Evolutionary conservation across 1,284 basidiomycete genomes (phyloP).

Genomic region (Tausonia pullulans): DNA sequence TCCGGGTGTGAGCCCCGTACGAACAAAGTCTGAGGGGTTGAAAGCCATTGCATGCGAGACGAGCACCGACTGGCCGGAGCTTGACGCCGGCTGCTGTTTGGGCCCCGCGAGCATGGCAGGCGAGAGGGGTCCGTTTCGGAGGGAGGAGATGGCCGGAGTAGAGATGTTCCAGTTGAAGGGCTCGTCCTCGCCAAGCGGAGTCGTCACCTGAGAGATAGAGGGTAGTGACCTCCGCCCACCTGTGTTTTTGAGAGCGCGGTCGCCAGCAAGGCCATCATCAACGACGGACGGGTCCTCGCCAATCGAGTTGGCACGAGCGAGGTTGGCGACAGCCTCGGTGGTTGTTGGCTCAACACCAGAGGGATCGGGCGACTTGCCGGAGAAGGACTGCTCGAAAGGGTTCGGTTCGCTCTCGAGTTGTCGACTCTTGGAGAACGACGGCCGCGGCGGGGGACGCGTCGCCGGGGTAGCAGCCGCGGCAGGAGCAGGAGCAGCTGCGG

Average conservation of each 20-base stretch:
- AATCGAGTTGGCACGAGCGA: neutral
- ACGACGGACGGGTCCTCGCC: neutral
- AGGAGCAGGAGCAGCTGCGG: neutral
- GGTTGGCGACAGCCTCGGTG: neutral
- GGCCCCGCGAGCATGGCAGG: conserved; percentile 93
- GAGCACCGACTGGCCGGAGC: conserved; percentile 16
- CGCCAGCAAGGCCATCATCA: neutral
- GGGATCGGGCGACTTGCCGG: conserved; percentile 32
- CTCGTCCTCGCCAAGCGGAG: conserved; percentile 55
- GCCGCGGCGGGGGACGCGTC: neutral
- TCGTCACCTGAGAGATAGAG: conserved; percentile 71
- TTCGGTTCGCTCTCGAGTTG: conserved; percentile 66
- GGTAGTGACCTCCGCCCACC: conserved; percentile 46
- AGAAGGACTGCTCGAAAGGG: conserved; percentile 92
- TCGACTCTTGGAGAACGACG: conserved; percentile 21
- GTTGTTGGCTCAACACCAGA: no score
- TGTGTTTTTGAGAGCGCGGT: neutral
- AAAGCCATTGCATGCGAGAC: conserved; percentile 37
- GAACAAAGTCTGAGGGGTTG: conserved; percentile 49
- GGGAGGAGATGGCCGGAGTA: conserved; percentile 38
- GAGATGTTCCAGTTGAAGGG: conserved; percentile 60
- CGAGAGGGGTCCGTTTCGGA: conserved; percentile 80
- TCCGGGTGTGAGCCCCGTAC: conserved; percentile 60
- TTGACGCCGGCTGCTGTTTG: conserved; percentile 34
- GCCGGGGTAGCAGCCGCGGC: neutral